These are phyloP conservation scores for Amesomyces nigricolor DNA, from an alignment of 2,329 filamentous ascomycete species.

Conservation along the genomic window DNA sequence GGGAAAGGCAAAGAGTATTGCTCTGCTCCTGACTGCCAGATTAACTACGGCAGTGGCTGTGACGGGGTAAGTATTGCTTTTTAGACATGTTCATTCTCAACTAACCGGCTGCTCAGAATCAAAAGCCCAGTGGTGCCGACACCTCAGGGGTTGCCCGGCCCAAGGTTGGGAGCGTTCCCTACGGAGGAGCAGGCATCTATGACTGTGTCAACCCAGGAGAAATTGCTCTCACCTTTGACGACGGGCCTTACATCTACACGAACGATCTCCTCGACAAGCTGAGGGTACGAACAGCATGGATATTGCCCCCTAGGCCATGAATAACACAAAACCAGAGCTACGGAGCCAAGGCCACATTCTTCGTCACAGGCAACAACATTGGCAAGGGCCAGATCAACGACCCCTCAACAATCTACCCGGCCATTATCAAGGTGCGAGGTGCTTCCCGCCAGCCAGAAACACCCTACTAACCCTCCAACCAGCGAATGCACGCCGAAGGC, in stretches of 20 bases:
- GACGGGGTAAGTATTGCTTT: conserved; percentile 39
- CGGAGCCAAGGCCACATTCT: conserved; percentile 62
- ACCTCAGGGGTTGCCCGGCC: conserved; percentile 49
- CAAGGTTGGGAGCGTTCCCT: conserved; percentile 47
- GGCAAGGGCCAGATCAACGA: conserved; percentile 52
- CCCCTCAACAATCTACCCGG: conserved; percentile 40
- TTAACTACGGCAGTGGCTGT: conserved; percentile 55
- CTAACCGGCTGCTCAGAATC: conserved; percentile 34
- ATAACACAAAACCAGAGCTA: conserved; percentile 35
- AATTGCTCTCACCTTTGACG: conserved; percentile 62
- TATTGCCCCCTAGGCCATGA: neutral
- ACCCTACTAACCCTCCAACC: conserved; percentile 27
- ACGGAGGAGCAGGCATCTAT: conserved; percentile 53
- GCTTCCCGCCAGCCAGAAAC: neutral
- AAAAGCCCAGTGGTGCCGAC: conserved; percentile 47
- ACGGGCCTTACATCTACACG: conserved; percentile 59
- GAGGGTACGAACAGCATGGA: conserved; percentile 26
- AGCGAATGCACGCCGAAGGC: conserved; percentile 40
- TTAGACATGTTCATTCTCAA: neutral
- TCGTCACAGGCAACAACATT: conserved; percentile 54
- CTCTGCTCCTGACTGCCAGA: conserved; percentile 55
- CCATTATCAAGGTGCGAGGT: conserved; percentile 37
- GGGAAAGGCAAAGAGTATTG: conserved; percentile 52
- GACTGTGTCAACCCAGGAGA: conserved; percentile 51
- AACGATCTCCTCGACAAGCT: conserved; percentile 56